Evolutionary conservation across 176 grass and related monocot species (phyloP).

Genomic region (Luzula sylvatica): DNA sequence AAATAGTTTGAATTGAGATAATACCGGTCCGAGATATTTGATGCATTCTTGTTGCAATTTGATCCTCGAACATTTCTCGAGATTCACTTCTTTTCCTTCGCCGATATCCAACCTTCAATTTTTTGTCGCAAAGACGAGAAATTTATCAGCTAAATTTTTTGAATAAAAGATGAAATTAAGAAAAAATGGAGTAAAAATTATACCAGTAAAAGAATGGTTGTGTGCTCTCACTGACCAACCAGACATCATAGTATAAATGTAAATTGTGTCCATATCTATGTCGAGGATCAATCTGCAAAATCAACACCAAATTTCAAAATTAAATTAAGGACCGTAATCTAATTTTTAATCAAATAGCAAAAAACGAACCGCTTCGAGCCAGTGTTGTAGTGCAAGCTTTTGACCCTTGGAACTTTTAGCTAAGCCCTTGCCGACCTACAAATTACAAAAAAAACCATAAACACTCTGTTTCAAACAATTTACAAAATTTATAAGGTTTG

Average conservation of each 20-base stretch:
- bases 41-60: constrained; percentile 86
- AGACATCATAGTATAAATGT: constrained; percentile 82
- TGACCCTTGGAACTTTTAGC: constrained; percentile 79
- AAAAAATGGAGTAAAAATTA: constrained; percentile 9
- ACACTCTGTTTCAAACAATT: constrained; percentile 17
- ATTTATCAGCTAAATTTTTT: constrained; percentile 2
- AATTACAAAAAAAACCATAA: constrained; percentile 10
- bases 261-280: constrained; percentile 96
- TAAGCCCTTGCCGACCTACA: constrained; percentile 88
- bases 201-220: constrained; percentile 96
- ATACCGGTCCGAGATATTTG: constrained; percentile 89
- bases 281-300: constrained; percentile 85
- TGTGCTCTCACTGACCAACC: constrained; percentile 67
- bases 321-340: constrained; percentile 22
- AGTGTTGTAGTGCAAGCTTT: constrained; percentile 88
- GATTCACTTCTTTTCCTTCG: constrained; percentile 87
- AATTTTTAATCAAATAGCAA: constrained; percentile 19
- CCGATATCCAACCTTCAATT: constrained; percentile 89
- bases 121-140: constrained; percentile 2
- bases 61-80: constrained; percentile 67
- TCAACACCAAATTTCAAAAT: constrained; percentile 22
- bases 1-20: constrained; percentile 2
- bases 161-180: background rate
- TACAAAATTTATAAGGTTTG: constrained; percentile 3
- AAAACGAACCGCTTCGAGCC: constrained; percentile 97